Evolutionary conservation across 1,139 yeast genomes (phyloP).

Genomic region (Hanseniaspora sp.): DNA sequence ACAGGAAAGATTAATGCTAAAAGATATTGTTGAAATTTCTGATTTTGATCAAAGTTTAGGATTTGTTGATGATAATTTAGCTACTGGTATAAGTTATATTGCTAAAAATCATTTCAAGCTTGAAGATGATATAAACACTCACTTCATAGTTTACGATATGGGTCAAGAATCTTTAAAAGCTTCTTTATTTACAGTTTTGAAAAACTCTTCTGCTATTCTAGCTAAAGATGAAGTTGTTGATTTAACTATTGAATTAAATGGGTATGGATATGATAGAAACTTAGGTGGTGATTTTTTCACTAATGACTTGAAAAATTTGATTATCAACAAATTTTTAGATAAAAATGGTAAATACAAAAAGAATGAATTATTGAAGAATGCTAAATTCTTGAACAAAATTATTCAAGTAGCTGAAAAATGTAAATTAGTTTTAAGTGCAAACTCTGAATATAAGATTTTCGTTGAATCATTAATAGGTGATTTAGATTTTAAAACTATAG

Average conservation of each 20-base stretch:
- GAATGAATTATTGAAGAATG: conserved; percentile 35
- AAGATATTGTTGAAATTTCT: conserved; percentile 48
- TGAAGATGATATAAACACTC: conserved; percentile 39
- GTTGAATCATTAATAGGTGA: conserved; percentile 60
- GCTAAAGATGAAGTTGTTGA: conserved; percentile 29
- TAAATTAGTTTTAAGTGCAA: conserved; percentile 76
- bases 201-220: conserved; percentile 38
- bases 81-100: conserved; percentile 73
- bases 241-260: conserved; percentile 50
- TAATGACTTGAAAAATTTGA: conserved; percentile 46
- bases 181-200: conserved; percentile 42
- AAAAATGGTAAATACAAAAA: conserved; percentile 27
- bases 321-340: conserved; percentile 47
- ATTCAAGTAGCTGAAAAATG: conserved; percentile 81
- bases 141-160: conserved; percentile 72
- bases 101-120: conserved; percentile 29
- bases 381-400: conserved; percentile 55
- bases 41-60: conserved; percentile 45
- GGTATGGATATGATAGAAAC: conserved; percentile 52
- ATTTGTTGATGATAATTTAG: conserved; percentile 77
- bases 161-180: conserved; percentile 92
- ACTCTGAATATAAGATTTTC: conserved; percentile 59
- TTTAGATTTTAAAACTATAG: conserved; percentile 51
- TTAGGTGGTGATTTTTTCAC: conserved; percentile 75
- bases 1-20: conserved; percentile 57